Evolutionary conservation across 306 rosid genomes (phyloP).

Genomic region (Quercus cerris): DNA sequence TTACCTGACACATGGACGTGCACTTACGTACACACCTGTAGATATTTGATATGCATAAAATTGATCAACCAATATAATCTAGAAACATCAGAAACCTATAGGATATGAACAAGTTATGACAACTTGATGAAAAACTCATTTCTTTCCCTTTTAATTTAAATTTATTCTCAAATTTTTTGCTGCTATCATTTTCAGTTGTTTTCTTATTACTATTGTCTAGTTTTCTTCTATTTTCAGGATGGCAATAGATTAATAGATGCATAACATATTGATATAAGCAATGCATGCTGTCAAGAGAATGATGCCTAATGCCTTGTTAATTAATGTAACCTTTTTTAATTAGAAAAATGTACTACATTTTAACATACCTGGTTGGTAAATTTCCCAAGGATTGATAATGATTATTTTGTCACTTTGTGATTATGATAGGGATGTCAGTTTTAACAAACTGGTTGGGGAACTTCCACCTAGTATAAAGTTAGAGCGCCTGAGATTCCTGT

Average conservation of each 20-base stretch:
- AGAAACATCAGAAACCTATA: neutral
- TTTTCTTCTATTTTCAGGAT: neutral
- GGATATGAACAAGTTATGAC: neutral
- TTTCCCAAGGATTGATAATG: constrained; percentile 4
- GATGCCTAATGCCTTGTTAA: neutral
- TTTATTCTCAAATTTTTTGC: neutral
- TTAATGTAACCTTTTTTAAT: neutral
- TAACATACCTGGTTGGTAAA: neutral
- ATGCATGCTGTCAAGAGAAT: neutral
- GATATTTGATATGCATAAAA: neutral
- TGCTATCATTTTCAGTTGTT: neutral
- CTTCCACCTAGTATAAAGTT: constrained; percentile 41
- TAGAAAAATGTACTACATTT: neutral
- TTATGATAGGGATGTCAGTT: constrained; percentile 75
- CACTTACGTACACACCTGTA: neutral
- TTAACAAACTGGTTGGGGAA: constrained; percentile 74
- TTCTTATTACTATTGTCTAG: neutral
- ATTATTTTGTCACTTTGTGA: constrained; percentile 2
- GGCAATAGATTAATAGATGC: neutral
- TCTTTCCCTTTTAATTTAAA: neutral
- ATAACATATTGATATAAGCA: neutral
- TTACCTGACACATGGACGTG: neutral
- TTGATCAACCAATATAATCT: neutral
- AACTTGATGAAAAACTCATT: neutral
- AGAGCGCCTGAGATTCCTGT: constrained; percentile 54